Conservation (phyloP, 73 alveolate genomes). For the Durusdinium trenchii region DNA sequence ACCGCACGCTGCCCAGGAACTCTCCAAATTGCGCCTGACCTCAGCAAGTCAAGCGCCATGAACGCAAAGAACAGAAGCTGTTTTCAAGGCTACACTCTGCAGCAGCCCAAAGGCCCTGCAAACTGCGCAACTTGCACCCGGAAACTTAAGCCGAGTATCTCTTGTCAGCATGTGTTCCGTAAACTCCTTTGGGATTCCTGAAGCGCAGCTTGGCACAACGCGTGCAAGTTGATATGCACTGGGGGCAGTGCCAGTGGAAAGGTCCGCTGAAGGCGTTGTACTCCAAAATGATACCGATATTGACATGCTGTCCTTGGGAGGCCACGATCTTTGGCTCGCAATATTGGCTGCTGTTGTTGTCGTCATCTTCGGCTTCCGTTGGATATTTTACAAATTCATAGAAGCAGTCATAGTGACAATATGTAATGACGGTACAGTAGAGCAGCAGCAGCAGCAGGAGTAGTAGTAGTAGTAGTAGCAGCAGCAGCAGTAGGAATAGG, state of each 20-base stretch:
- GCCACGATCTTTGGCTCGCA: not conserved
- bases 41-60: not conserved
- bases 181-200: conserved; percentile 70
- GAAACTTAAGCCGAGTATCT: conserved; percentile 43
- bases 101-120: no score
- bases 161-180: conserved; percentile 88
- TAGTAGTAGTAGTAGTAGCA: no score
- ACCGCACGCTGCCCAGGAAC: conserved; percentile 24
- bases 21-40: conserved; percentile 85
- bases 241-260: conserved; percentile 45
- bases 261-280: conserved; percentile 72
- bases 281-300: conserved; percentile 90
- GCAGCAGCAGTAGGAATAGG: no score
- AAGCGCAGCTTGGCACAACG: not conserved
- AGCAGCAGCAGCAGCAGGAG: no score
- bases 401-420: no score
- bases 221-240: not conserved
- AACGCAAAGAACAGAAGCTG: not conserved
- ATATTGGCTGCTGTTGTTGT: no score
- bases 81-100: no score
- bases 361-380: no score
- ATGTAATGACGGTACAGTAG: no score
- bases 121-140: no score
- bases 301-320: conserved; percentile 58
- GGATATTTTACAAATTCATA: no score